These are phyloP conservation scores for Ceratocystis cubensis DNA, from an alignment of 2,329 filamentous ascomycete species.

Conservation along the genomic window DNA sequence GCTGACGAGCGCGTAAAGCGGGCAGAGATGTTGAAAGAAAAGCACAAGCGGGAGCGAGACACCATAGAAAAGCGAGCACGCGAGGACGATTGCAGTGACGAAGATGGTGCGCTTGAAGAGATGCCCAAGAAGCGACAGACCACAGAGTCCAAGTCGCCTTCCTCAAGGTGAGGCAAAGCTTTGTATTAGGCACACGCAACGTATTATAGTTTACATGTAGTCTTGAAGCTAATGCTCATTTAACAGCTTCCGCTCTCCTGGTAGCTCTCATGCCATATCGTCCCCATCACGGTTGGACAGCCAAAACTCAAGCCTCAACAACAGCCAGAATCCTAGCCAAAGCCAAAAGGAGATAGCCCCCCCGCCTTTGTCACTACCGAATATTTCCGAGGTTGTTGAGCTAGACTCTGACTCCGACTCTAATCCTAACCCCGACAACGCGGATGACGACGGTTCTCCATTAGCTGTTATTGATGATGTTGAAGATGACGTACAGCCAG, in stretches of 20 bases:
- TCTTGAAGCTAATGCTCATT: too few relatives aligned
- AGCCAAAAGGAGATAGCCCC: not conserved
- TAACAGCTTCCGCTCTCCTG: not conserved
- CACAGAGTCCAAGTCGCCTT: not conserved
- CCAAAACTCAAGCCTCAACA: not conserved
- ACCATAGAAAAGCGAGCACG: not conserved
- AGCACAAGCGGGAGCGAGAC: not conserved
- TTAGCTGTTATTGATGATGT: not conserved
- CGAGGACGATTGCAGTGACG: not conserved
- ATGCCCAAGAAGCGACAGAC: conserved; percentile 8
- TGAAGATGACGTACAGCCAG: not conserved
- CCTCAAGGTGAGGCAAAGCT: not conserved
- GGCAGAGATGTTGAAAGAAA: conserved; percentile 14
- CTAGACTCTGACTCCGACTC: not conserved
- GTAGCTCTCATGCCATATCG: not conserved
- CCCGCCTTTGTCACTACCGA: not conserved
- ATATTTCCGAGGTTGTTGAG: not conserved
- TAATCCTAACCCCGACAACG: not conserved
- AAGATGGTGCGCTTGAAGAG: not conserved
- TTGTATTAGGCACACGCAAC: not conserved
- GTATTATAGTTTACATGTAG: not conserved
- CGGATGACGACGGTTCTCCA: conserved; percentile 17
- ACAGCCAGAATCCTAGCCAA: not conserved
- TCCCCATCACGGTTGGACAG: not conserved
- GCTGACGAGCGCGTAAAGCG: conserved; percentile 26